phyloP scores from a whole-genome alignment of 2,329 filamentous ascomycete species.

The Penicillium brasilianum region DNA sequence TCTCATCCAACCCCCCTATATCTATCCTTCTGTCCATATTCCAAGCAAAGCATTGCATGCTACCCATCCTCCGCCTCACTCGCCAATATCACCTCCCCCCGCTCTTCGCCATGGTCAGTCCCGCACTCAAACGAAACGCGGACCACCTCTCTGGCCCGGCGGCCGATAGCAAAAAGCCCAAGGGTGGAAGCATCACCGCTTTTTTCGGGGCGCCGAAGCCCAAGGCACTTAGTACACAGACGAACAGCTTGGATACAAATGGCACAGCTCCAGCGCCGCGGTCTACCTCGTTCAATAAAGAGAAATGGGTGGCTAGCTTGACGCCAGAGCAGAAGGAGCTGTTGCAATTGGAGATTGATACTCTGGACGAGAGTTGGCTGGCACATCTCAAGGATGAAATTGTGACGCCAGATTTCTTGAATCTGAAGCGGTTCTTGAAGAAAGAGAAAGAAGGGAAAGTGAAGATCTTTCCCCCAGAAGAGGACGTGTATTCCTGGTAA shows the following conservation, averaged over 20 bases:
- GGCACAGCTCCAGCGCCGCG: slow-evolving; percentile 23
- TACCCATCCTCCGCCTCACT: not conserved
- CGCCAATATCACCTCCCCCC: not conserved
- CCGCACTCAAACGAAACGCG: slow-evolving; percentile 68
- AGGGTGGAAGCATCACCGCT: slow-evolving; percentile 77
- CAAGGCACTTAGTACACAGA: slow-evolving; percentile 38
- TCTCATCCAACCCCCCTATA: not conserved
- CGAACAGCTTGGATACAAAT: not conserved
- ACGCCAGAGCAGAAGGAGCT: slow-evolving; percentile 81
- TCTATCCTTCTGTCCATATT: not conserved
- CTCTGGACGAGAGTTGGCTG: slow-evolving; percentile 89
- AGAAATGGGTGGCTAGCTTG: slow-evolving; percentile 82
- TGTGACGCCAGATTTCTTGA: slow-evolving; percentile 76
- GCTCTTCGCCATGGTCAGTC: slow-evolving; percentile 36
- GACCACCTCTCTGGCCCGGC: slow-evolving; percentile 48
- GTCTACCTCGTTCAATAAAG: slow-evolving; percentile 77
- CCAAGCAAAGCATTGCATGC: not conserved
- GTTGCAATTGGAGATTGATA: slow-evolving; percentile 88
- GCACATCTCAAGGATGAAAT: slow-evolving; percentile 87
- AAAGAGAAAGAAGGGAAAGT: slow-evolving; percentile 73
- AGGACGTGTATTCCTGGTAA: slow-evolving; percentile 95
- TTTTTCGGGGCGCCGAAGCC: slow-evolving; percentile 80
- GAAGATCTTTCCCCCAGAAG: slow-evolving; percentile 83
- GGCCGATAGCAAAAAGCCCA: slow-evolving; percentile 70
- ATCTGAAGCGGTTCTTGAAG: slow-evolving; percentile 85